Percentiles rank a stretch among this genome's conserved stretches.
Evolutionary conservation across 2,329 filamentous ascomycete species (phyloP).

Genomic region (Aspergillus aculeatinus): DNA sequence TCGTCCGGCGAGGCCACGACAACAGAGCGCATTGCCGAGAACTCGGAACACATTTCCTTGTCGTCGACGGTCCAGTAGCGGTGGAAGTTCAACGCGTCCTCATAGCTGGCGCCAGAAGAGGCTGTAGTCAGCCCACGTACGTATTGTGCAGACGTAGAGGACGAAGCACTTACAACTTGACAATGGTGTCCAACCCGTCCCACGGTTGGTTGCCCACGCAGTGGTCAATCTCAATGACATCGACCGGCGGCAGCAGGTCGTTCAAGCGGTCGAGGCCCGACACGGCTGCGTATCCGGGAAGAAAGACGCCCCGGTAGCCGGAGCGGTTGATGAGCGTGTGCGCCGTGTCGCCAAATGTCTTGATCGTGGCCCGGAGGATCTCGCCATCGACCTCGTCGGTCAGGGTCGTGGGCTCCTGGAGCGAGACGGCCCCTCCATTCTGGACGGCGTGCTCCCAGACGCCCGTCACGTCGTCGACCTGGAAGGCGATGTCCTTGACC

Average conservation of each 20-base stretch:
- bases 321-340: conserved; percentile 77
- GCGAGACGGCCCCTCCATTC: conserved; percentile 23
- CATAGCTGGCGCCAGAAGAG: conserved; percentile 55
- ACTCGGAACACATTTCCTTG: conserved; percentile 83
- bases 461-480: conserved; percentile 76
- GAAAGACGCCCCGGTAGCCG: conserved; percentile 68
- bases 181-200: conserved; percentile 69
- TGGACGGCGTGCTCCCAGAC: conserved; percentile 69
- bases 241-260: conserved; percentile 57
- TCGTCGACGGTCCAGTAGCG: conserved; percentile 95
- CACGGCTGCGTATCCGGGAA: conserved; percentile 70
- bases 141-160: not conserved
- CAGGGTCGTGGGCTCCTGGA: conserved; percentile 9
- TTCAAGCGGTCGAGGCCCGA: conserved; percentile 44
- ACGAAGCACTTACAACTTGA: conserved; percentile 47
- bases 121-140: not conserved
- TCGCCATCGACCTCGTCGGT: conserved; percentile 40
- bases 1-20: conserved; percentile 83
- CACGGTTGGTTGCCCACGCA: conserved; percentile 94
- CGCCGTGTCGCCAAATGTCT: conserved; percentile 85
- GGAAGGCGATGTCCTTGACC: conserved; percentile 85
- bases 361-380: conserved; percentile 70
- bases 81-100: conserved; percentile 82
- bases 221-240: conserved; percentile 78
- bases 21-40: conserved; percentile 77